Evolutionary conservation across 139 green algal genomes (phyloP), one percentile per base, ranked within the genome.

Genomic region (Eudorina sp.): DNA sequence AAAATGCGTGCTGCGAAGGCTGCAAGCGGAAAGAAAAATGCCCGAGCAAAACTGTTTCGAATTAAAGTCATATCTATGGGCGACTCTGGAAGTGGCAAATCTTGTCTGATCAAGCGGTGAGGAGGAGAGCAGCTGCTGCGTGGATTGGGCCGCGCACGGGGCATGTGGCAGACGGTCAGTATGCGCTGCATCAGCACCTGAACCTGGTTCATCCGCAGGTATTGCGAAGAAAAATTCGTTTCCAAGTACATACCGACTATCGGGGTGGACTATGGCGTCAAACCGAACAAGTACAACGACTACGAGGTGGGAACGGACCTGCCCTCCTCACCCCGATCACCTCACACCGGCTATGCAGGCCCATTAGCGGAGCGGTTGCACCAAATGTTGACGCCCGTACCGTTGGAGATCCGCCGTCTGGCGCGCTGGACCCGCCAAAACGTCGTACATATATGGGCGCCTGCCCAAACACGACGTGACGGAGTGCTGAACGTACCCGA

Each of bases 221-320:
- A 94, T 78, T 96, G 94, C 74, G 93, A 96, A 46, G 94, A 94
- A 29, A 96, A 95, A 77, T 96, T 95, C 53, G 76, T 95, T 1
- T 90, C 89, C 9, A 95, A 94, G 78, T 96, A 96, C 88, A 93
- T 96, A 14, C 91, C 93, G 13, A 96, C 94, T 7, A 96, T 96
- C 55, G 94, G 94, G 1, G 92, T 96, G 1, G 94, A 96, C 83
- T 96, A 95, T 53, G 94, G 94, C 2, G 93, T 96, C 5, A 96
- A 96, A 87, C 88, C 92, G 0, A 75, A 94, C n/a, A 90, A 92
- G 53, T 85, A 92, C 21, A 92, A 88, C 13, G 90, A 92, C 19
- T 94, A 93, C 48, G 93, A 95, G 89, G 93, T 94, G 40, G 40
- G 84, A 66, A n/a, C n/a, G n/a, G n/a, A n/a, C n/a, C n/a, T n/a